Percentiles rank a stretch among this genome's conserved stretches.
These are phyloP conservation scores for Aegilops bicornis DNA, from an alignment of 176 grass and related monocot genomes.

Conservation along the genomic window DNA sequence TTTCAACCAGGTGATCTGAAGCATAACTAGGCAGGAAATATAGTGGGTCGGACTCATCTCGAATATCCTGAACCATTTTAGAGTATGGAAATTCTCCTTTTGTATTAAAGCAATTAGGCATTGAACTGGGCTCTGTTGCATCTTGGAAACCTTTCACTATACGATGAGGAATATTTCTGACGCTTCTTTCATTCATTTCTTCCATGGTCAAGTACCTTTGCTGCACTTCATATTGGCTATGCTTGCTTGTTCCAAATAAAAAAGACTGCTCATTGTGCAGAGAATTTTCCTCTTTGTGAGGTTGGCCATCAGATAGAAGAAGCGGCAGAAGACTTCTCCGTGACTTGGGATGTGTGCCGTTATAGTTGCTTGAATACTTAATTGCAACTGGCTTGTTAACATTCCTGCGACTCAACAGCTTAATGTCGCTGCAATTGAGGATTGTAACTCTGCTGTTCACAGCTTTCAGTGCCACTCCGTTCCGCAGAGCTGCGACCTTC, in stretches of 20 bases:
- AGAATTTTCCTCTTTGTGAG: slow-evolving; percentile 17
- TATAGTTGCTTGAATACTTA: slow-evolving; percentile 12
- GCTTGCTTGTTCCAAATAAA: slow-evolving; percentile 24
- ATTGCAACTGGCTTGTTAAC: slow-evolving; percentile 10
- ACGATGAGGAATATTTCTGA: slow-evolving; percentile 41
- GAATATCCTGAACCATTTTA: slow-evolving; percentile 8
- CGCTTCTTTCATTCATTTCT: slow-evolving; percentile 35
- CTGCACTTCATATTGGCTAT: not conserved
- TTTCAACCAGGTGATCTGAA: slow-evolving; percentile 16
- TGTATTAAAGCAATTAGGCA: not conserved
- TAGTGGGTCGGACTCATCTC: slow-evolving; percentile 23
- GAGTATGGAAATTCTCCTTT: slow-evolving; percentile 28
- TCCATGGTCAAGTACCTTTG: not conserved
- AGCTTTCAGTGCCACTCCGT: slow-evolving; percentile 59
- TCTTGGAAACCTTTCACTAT: slow-evolving; percentile 45
- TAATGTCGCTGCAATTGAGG: slow-evolving; percentile 13
- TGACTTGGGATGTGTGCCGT: slow-evolving; percentile 17
- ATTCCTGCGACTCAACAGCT: slow-evolving; percentile 28
- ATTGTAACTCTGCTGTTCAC: slow-evolving; percentile 53
- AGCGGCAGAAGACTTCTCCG: slow-evolving; percentile 48
- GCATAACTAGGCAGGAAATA: slow-evolving; percentile 34
- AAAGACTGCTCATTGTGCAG: slow-evolving; percentile 9
- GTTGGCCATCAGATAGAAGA: slow-evolving; percentile 28
- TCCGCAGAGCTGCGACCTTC: slow-evolving; percentile 43
- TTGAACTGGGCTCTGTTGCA: slow-evolving; percentile 24